Evolutionary conservation across 805 yeast genomes (phyloP).

Genomic region (Saccharomycopsis olivae): DNA sequence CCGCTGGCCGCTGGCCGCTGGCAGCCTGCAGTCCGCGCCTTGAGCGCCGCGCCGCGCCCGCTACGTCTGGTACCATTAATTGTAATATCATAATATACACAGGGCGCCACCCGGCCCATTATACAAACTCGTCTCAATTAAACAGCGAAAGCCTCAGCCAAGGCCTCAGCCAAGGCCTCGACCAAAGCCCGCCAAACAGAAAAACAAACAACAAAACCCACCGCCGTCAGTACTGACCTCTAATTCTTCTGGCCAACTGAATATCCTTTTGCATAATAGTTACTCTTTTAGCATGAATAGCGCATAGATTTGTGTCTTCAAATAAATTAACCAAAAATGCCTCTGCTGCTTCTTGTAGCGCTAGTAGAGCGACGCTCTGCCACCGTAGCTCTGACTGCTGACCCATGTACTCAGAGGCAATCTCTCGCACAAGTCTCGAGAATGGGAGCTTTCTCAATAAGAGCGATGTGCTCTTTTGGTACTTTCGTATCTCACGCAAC

Average conservation of each 20-base stretch:
- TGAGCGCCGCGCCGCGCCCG: no score
- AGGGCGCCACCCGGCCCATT: no score
- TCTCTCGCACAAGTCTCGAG: conserved; percentile 66
- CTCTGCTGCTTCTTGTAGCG: conserved; percentile 74
- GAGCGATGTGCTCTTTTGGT: conserved; percentile 58
- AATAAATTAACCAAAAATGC: conserved; percentile 63
- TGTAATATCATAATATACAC: no score
- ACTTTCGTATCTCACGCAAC: conserved; percentile 54
- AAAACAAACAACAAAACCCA: neutral
- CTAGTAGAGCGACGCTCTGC: conserved; percentile 71
- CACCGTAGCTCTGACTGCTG: conserved; percentile 51
- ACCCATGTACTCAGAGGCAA: conserved; percentile 45
- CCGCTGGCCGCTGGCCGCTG: no score
- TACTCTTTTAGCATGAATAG: conserved; percentile 73
- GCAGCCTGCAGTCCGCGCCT: no score
- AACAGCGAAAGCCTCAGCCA: no score
- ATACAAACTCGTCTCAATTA: no score
- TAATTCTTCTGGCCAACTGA: conserved; percentile 66
- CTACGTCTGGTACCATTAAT: no score
- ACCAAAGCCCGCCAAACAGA: no score
- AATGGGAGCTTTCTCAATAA: conserved; percentile 65
- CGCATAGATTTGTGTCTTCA: conserved; percentile 70
- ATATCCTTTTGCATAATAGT: conserved; percentile 79
- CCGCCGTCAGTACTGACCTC: conserved; percentile 32
- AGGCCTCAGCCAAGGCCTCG: no score